Percentiles rank a stretch among this genome's conserved stretches.
Evolutionary conservation across 306 rosid genomes (phyloP).

Genomic region (Cicer yamashitae): DNA sequence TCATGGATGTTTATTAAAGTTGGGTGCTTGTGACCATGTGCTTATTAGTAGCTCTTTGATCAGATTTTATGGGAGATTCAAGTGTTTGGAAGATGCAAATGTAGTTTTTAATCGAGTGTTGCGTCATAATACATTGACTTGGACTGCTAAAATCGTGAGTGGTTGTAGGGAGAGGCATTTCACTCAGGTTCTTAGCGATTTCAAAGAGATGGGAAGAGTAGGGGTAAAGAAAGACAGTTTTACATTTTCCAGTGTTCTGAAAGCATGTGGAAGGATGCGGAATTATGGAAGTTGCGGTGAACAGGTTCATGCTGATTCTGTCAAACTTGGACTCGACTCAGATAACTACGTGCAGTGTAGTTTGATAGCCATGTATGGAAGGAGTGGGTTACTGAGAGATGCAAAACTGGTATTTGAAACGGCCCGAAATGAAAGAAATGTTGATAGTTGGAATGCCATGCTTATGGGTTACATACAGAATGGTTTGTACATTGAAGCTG

Average conservation of each 20-base stretch:
- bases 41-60: slow-evolving; percentile 57
- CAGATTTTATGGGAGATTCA: slow-evolving; percentile 59
- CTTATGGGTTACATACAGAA: slow-evolving; percentile 53
- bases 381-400: slow-evolving; percentile 53
- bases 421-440: slow-evolving; percentile 42
- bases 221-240: slow-evolving; percentile 61
- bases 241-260: slow-evolving; percentile 63
- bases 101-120: slow-evolving; percentile 47
- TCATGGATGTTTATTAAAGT: slow-evolving; percentile 56
- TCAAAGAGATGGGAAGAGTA: slow-evolving; percentile 59
- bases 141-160: slow-evolving; percentile 59
- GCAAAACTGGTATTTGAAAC: slow-evolving; percentile 57
- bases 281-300: slow-evolving; percentile 52
- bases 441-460: slow-evolving; percentile 74
- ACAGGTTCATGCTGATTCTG: slow-evolving; percentile 63
- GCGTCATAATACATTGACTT: slow-evolving; percentile 50
- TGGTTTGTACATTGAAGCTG: slow-evolving; percentile 58
- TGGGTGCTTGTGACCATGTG: slow-evolving; percentile 43
- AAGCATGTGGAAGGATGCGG: slow-evolving; percentile 63
- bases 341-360: slow-evolving; percentile 59
- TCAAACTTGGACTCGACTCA: slow-evolving; percentile 57
- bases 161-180: slow-evolving; percentile 56
- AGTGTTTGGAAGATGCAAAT: slow-evolving; percentile 54
- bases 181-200: slow-evolving; percentile 50
- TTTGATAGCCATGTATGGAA: slow-evolving; percentile 69